Conservation (phyloP, 2,329 filamentous ascomycete genomes). For the Zasmidium cellare region DNA sequence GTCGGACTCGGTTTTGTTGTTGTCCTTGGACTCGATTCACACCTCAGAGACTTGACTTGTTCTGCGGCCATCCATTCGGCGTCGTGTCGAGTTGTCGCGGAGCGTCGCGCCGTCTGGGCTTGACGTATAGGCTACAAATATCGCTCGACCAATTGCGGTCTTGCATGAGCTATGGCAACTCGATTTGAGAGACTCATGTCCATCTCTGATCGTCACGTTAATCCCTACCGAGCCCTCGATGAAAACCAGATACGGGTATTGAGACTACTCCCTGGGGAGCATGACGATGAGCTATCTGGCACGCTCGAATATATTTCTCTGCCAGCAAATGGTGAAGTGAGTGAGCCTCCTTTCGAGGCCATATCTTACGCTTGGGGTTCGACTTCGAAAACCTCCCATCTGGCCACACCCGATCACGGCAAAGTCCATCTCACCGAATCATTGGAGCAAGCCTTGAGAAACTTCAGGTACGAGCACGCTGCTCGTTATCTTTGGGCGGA, state of each 20-base stretch:
- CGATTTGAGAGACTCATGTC: too few species aligned
- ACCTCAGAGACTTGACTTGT: too few species aligned
- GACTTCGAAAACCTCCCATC: neutral
- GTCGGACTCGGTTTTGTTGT: too few species aligned
- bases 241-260: neutral
- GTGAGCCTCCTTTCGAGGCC: neutral
- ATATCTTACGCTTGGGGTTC: conserved; percentile 1
- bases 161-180: too few species aligned
- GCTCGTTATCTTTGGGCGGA: neutral
- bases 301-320: neutral
- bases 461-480: neutral
- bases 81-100: too few species aligned
- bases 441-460: neutral
- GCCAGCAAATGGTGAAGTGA: neutral
- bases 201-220: neutral
- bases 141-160: too few species aligned
- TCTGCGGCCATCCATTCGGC: too few species aligned
- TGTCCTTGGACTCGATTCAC: too few species aligned
- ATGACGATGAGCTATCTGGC: neutral
- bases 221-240: neutral
- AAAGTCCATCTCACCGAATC: neutral
- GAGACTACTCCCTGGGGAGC: neutral
- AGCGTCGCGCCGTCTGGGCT: too few species aligned
- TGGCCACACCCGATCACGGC: neutral
- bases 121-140: too few species aligned